Conservation (phyloP, 352 stramenopile genomes). For the Pythium rishiriense region DNA sequence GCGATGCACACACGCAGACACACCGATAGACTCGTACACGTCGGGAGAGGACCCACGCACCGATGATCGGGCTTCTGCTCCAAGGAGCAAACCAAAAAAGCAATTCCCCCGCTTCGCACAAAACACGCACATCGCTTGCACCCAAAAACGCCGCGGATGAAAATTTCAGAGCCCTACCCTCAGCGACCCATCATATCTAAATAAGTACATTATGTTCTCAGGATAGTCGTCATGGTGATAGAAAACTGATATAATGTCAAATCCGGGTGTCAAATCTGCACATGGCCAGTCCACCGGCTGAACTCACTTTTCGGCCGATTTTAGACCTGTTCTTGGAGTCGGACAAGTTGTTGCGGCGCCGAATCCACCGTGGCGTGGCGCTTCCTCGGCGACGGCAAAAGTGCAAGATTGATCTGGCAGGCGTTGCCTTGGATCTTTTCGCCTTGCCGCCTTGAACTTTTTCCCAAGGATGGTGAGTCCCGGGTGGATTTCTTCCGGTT, state of each 20-base stretch:
- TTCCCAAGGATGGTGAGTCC: not conserved
- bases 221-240: not conserved
- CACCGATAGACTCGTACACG: not conserved
- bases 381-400: not conserved
- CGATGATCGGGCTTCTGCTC: not conserved
- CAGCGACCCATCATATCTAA: conserved; percentile 6
- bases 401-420: not conserved
- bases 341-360: conserved; percentile 1
- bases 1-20: not conserved
- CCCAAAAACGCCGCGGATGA: conserved; percentile 32
- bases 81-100: conserved; percentile 10
- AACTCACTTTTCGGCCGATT: conserved; percentile 24
- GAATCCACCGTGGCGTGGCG: not conserved
- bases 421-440: conserved; percentile 3
- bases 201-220: conserved; percentile 5
- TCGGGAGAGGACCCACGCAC: not conserved
- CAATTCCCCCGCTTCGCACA: conserved; percentile 10
- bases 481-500: not conserved
- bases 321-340: conserved; percentile 10
- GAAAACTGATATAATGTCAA: conserved; percentile 19
- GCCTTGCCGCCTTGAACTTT: not conserved
- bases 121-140: conserved; percentile 16
- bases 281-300: conserved; percentile 24
- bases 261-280: conserved; percentile 28
- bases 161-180: conserved; percentile 79